Percentiles rank a stretch among this genome's conserved stretches.
These are phyloP conservation scores for Rhazya stricta DNA, from an alignment of 257 asterid species.

Conservation along the genomic window DNA sequence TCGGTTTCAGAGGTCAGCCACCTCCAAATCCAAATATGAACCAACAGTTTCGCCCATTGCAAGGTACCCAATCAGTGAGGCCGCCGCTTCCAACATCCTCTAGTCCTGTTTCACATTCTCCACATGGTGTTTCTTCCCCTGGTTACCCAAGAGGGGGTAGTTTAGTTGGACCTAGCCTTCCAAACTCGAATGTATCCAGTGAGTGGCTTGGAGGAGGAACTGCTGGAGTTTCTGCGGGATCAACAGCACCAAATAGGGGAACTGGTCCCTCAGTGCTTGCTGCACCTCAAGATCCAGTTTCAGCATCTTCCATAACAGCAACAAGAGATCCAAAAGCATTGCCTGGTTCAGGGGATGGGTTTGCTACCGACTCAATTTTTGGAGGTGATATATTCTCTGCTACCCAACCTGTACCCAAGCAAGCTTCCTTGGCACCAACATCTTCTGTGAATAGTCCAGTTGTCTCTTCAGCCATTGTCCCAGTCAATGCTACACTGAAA, in stretches of 20 bases:
- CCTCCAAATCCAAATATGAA: slow-evolving; percentile 45
- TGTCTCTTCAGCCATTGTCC: slow-evolving; percentile 48
- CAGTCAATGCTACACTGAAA: slow-evolving; percentile 40
- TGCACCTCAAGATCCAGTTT: slow-evolving; percentile 40
- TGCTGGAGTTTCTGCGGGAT: slow-evolving; percentile 40
- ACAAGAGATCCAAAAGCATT: slow-evolving; percentile 41
- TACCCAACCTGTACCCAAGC: slow-evolving; percentile 42
- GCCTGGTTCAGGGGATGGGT: slow-evolving; percentile 43
- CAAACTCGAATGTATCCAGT: slow-evolving; percentile 39
- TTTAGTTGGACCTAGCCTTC: slow-evolving; percentile 38
- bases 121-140: slow-evolving; percentile 39
- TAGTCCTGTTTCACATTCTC: slow-evolving; percentile 43
- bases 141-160: slow-evolving; percentile 40
- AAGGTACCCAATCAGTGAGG: slow-evolving; percentile 46
- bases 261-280: slow-evolving; percentile 37
- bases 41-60: slow-evolving; percentile 59
- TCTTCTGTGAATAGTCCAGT: slow-evolving; percentile 37
- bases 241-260: slow-evolving; percentile 43
- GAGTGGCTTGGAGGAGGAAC: slow-evolving; percentile 49
- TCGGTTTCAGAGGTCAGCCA: slow-evolving; percentile 46
- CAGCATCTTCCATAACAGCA: slow-evolving; percentile 37
- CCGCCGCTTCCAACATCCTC: slow-evolving; percentile 43
- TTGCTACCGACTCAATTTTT: slow-evolving; percentile 40
- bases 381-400: slow-evolving; percentile 64
- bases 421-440: slow-evolving; percentile 46